These are phyloP conservation scores for Alternaria incomplexa DNA, from an alignment of 2,329 filamentous ascomycete species.

Conservation along the genomic window DNA sequence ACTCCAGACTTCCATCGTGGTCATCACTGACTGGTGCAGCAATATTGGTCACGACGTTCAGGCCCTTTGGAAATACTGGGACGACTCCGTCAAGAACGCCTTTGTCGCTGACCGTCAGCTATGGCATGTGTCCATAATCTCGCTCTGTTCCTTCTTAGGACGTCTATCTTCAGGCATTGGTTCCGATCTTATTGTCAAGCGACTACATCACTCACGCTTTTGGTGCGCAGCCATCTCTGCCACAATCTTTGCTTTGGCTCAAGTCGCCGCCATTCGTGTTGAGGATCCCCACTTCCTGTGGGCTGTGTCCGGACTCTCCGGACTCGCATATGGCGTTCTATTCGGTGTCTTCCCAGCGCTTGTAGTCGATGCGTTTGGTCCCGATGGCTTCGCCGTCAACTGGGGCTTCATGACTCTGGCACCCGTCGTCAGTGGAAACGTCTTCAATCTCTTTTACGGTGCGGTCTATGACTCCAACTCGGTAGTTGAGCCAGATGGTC, in stretches of 20 bases:
- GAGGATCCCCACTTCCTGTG: conserved; percentile 78
- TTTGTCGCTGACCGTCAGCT: conserved; percentile 84
- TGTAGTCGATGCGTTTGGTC: conserved; percentile 85
- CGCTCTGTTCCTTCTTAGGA: conserved; percentile 82
- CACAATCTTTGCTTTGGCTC: conserved; percentile 77
- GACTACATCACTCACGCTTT: conserved; percentile 77
- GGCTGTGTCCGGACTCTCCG: conserved; percentile 81
- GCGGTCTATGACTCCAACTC: conserved; percentile 82
- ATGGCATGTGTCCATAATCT: conserved; percentile 94
- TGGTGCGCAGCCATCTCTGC: conserved; percentile 89
- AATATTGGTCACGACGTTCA: conserved; percentile 93
- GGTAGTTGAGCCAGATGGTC: conserved; percentile 69
- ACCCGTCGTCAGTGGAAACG: conserved; percentile 83
- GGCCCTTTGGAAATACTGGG: conserved; percentile 86
- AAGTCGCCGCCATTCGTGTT: conserved; percentile 76
- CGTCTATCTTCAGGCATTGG: conserved; percentile 77
- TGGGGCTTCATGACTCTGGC: conserved; percentile 95
- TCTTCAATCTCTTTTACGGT: conserved; percentile 94
- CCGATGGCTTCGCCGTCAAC: conserved; percentile 87
- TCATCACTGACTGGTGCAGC: conserved; percentile 57
- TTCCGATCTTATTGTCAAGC: conserved; percentile 87
- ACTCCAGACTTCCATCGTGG: not conserved
- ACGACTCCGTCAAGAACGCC: conserved; percentile 71
- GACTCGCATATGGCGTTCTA: conserved; percentile 88
- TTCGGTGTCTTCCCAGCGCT: conserved; percentile 95